Evolutionary conservation across 2,329 filamentous ascomycete species (phyloP), one percentile per base, ranked within the genome.

Genomic region (Talaromyces sp.): DNA sequence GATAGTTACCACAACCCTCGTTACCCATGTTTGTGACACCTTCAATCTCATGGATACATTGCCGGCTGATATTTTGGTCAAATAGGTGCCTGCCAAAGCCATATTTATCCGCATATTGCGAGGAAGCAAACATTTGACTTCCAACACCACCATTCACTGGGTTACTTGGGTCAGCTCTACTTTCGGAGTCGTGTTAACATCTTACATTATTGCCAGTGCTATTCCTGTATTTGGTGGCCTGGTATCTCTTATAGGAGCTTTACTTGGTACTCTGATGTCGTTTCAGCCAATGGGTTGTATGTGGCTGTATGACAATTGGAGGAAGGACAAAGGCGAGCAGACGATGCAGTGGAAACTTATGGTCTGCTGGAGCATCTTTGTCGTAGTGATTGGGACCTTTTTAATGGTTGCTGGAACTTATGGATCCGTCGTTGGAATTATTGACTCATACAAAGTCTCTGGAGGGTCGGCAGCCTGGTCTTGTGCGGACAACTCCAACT

Each of bases 401-500:
- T 62, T 80, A 9, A 80, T 75, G 70, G 65, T 80, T 52, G 75
- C 70, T 4, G 79, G 78, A 1, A 80, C 78, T 0, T 81, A 80
- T 55, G 78, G 77, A 0, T 77, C 77, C 0, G 66, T 81, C 6
- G 67, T 77, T 8, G 70, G 66, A 3, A 78, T 80, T 35, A 71
- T 77, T 6, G 68, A 75, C 7, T 67, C 68, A 0, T 77, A 80
- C 58, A 66, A 68, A n/a, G 62, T 63, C 4, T 66, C 66, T 4
- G 73, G 72, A 1, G 75, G 75, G 0, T 74, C 75, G 2, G 65
- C 67, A 0, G 75, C 75, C 0, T 80, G 75, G 71, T 76, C 77
- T 1, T 81, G 77, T 55, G 74, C 73, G 0, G 77, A 81, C 55
- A 80, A 80, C 68, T 78, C 77, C 4, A 64, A 65, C 51, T 59